These are phyloP conservation scores for Solanum acaule DNA, from an alignment of 257 asterid genomes.

Conservation along the genomic window DNA sequence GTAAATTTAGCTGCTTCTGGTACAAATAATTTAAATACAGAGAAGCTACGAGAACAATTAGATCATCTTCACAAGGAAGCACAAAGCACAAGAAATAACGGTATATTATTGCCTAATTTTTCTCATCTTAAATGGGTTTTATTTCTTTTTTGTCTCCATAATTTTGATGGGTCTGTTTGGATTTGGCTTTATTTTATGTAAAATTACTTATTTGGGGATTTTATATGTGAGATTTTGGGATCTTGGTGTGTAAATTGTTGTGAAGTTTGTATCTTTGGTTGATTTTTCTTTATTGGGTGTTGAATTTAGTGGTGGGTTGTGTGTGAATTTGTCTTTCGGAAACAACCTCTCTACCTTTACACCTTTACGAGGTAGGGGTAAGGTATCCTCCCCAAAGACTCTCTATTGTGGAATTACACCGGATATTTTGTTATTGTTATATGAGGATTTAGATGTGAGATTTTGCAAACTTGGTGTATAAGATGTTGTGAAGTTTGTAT, in stretches of 20 bases:
- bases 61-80: slow-evolving; percentile 35
- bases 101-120: not conserved
- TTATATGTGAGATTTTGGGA: not conserved
- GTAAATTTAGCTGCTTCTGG: slow-evolving; percentile 13
- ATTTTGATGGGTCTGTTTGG: not conserved
- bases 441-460: not conserved
- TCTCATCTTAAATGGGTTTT: not conserved
- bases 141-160: not conserved
- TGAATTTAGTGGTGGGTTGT: not conserved
- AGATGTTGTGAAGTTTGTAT: not conserved
- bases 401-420: not conserved
- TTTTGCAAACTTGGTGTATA: not conserved
- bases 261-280: not conserved
- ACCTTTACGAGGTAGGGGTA: not conserved
- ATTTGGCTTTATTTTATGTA: not conserved
- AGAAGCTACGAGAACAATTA: slow-evolving; percentile 19
- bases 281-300: not conserved
- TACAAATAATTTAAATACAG: not conserved
- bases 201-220: not conserved
- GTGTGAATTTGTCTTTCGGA: not conserved
- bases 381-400: not conserved
- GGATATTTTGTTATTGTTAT: no score
- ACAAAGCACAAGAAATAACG: slow-evolving; percentile 23
- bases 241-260: not conserved
- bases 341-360: not conserved